phyloP scores from a whole-genome alignment of 352 stramenopile species.

The Globisporangium paddicum region DNA sequence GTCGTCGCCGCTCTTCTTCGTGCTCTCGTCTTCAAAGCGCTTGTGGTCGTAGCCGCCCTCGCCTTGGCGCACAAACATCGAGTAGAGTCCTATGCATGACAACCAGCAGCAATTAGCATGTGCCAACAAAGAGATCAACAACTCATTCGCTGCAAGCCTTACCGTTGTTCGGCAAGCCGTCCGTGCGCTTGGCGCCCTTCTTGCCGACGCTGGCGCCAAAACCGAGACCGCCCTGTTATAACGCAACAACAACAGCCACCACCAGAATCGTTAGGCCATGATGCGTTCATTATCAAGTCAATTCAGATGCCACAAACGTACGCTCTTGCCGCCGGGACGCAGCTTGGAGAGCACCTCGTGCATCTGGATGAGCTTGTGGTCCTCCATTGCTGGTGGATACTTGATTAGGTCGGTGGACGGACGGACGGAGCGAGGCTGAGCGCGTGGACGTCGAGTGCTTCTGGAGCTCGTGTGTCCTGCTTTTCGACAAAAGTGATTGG shows the following conservation, averaged over 20 bases:
- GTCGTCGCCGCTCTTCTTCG: slow-evolving; percentile 32
- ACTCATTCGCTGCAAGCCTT: neutral
- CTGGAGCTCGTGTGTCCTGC: neutral
- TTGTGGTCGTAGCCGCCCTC: slow-evolving; percentile 76
- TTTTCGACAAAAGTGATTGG: neutral
- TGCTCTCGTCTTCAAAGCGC: slow-evolving; percentile 38
- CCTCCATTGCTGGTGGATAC: slow-evolving; percentile 62
- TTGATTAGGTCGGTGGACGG: slow-evolving; percentile 2
- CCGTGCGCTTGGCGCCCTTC: slow-evolving; percentile 57
- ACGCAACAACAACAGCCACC: neutral
- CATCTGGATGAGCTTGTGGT: slow-evolving; percentile 78
- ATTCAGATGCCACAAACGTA: slow-evolving; percentile 13
- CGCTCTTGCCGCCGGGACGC: slow-evolving; percentile 74
- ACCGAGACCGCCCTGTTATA: slow-evolving; percentile 56
- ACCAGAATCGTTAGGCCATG: neutral
- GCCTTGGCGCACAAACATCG: slow-evolving; percentile 82
- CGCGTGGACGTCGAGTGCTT: neutral
- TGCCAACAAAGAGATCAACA: neutral
- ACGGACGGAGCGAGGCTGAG: neutral
- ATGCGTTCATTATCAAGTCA: neutral
- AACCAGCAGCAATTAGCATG: neutral
- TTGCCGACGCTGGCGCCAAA: slow-evolving; percentile 46
- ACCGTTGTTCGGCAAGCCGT: slow-evolving; percentile 76
- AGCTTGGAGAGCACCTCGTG: slow-evolving; percentile 86
- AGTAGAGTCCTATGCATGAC: slow-evolving; percentile 45